Percentiles rank a stretch among this genome's conserved stretches.
Conservation (phyloP, 192 early-diverging fungal genomes). For the Coemansia biformis region DNA sequence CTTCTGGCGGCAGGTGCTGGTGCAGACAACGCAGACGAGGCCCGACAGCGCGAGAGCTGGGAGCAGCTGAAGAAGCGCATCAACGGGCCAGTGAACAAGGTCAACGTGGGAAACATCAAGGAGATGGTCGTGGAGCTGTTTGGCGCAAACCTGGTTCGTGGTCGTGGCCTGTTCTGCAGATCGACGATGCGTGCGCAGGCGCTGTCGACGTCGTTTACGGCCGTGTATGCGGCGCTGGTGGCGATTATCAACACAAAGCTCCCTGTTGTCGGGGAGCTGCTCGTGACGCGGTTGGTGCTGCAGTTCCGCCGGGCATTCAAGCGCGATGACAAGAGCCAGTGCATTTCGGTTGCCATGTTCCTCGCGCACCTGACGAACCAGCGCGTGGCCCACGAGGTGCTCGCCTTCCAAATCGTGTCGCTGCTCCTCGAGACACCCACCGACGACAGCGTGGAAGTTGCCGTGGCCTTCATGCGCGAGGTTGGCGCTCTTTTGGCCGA, state of each 20-base stretch:
- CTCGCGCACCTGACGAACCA: constrained; percentile 93
- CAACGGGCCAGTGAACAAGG: constrained; percentile 94
- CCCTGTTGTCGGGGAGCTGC: constrained; percentile 81
- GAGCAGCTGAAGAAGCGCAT: constrained; percentile 90
- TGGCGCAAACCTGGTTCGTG: constrained; percentile 85
- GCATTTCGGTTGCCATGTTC: constrained; percentile 79
- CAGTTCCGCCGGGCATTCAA: constrained; percentile 90
- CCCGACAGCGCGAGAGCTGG: constrained; percentile 81
- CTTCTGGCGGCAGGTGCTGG: constrained; percentile 51
- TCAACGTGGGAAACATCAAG: constrained; percentile 87
- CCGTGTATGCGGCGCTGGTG: constrained; percentile 82
- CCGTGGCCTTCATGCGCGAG: constrained; percentile 89
- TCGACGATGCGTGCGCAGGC: constrained; percentile 87
- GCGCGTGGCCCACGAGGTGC: constrained; percentile 77
- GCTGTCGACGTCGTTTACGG: constrained; percentile 81
- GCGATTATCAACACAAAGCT: constrained; percentile 93
- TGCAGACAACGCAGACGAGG: constrained; percentile 8
- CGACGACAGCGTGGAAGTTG: constrained; percentile 93
- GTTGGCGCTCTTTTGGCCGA: constrained; percentile 79
- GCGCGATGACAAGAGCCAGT: constrained; percentile 82
- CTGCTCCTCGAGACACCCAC: constrained; percentile 82
- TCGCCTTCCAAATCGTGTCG: constrained; percentile 80
- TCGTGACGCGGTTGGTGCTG: constrained; percentile 74
- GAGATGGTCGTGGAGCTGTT: constrained; percentile 84
- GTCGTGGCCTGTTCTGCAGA: constrained; percentile 80